These are phyloP conservation scores for Penicillium sp. DNA, from an alignment of 2,329 filamentous ascomycete genomes.

Conservation along the genomic window DNA sequence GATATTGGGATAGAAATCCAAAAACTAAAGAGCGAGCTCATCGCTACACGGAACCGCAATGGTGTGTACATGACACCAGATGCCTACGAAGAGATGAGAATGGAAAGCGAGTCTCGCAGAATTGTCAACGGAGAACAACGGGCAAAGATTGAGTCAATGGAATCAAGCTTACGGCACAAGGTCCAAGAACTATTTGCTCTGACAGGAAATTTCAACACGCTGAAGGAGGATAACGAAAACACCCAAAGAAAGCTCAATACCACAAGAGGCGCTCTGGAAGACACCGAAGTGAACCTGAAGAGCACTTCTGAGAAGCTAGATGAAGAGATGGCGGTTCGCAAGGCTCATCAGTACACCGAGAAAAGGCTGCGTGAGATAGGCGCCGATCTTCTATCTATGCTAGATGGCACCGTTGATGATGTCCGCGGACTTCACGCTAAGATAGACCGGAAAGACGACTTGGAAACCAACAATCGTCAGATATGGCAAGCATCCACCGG, in stretches of 20 bases:
- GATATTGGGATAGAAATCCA: constrained; percentile 94
- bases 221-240: constrained; percentile 87
- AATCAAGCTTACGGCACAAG: constrained; percentile 87
- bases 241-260: constrained; percentile 71
- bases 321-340: constrained; percentile 76
- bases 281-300: constrained; percentile 80
- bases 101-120: constrained; percentile 85
- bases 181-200: constrained; percentile 87
- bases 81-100: constrained; percentile 84
- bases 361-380: constrained; percentile 72
- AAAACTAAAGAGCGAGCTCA: constrained; percentile 88
- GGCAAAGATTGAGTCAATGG: constrained; percentile 89
- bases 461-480: constrained; percentile 76
- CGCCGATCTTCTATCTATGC: constrained; percentile 71
- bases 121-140: constrained; percentile 91
- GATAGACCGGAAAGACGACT: constrained; percentile 77
- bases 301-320: constrained; percentile 73
- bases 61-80: constrained; percentile 92
- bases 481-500: constrained; percentile 76
- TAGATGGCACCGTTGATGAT: constrained; percentile 76
- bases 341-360: constrained; percentile 85
- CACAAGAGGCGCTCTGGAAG: constrained; percentile 77
- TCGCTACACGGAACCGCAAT: constrained; percentile 88
- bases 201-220: constrained; percentile 79
- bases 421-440: constrained; percentile 83